Evolutionary conservation across 768 basidiomycete species (phyloP).

Genomic region (Brasilioporus rufonigricans): DNA sequence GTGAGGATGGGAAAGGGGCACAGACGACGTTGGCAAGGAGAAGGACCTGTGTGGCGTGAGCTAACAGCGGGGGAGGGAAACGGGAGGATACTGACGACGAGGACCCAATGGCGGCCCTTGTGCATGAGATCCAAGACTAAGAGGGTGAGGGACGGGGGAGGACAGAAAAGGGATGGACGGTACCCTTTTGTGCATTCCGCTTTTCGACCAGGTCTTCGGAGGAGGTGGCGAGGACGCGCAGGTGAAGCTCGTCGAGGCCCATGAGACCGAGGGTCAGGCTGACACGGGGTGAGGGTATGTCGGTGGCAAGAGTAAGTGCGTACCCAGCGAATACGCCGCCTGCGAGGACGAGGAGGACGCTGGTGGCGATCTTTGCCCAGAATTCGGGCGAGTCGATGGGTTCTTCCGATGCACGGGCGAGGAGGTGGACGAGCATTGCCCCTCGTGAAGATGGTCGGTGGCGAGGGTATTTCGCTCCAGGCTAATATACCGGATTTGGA

Average conservation of each 20-base stretch:
- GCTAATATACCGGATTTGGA: background rate
- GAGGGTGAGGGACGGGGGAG: background rate
- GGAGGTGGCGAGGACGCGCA: conserved; percentile 79
- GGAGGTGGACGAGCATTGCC: conserved; percentile 7
- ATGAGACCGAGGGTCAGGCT: conserved; percentile 90
- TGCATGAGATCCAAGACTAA: conserved; percentile 55
- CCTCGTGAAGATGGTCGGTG: background rate
- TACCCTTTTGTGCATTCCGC: conserved; percentile 69
- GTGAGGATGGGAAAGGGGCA: background rate
- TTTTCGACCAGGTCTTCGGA: conserved; percentile 73
- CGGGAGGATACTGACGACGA: conserved; percentile 58
- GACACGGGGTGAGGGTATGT: background rate
- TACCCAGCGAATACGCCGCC: conserved; percentile 95
- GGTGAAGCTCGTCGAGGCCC: conserved; percentile 90
- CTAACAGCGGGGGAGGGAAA: background rate
- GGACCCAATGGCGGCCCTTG: conserved; percentile 86
- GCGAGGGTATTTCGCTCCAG: background rate
- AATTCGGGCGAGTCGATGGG: conserved; percentile 60
- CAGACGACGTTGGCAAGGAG: conserved; percentile 85
- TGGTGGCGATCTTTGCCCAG: conserved; percentile 69
- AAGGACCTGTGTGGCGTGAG: conserved; percentile 55
- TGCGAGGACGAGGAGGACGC: conserved; percentile 66
- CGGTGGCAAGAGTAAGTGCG: background rate
- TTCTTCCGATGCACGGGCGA: conserved; percentile 14
- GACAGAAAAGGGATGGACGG: background rate